Evolutionary conservation across 2,329 filamentous ascomycete species (phyloP), one percentile per base, ranked within the genome.

Genomic region (Akanthomyces uredinophilus): DNA sequence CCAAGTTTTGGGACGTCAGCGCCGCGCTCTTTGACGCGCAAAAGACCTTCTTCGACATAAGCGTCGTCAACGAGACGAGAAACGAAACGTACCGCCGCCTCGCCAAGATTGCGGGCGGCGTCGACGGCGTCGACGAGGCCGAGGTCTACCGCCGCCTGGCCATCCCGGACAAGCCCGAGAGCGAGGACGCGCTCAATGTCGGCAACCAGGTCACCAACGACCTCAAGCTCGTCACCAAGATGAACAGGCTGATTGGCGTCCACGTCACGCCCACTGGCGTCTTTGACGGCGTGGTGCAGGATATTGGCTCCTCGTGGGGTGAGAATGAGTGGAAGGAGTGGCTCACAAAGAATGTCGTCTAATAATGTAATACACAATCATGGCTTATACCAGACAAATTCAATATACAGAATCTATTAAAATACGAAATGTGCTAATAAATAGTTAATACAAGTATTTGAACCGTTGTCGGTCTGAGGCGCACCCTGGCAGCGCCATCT

Each of bases 261-360:
- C 94, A 98, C 78, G 91, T 97, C 46, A 94, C 91, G 47, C 94
- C 94, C 1, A 97, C 93, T 0, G 92, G 94, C 22, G 81, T 96
- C 55, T 93, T 96, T 73, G 87, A 98, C 75, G 92, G 93, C 0
- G 84, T 96, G 27, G 87, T 96, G 55, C 90, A 90, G 70, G 86
- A 89, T 56, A 90, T 96, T 66, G 89, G 87, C 65, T 94, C 89
- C 63, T 83, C 87, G 27, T 97, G 92, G 85, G 88, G 83, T 0
- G 81, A 81, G 68, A 86, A 90, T 63, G 89, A 96, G 77, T 98
- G 93, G 93, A 82, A 88, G 71, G 87, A 92, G 75, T 97, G 89
- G 89, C 74, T 96, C 72, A 79, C 81, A 37, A 81, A 83, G 74
- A 84, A 79, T 63, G 72, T 83, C 20, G 77, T 75, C 56, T 83